Conservation (phyloP, 805 yeast species). For the Candida hispaniensis region DNA sequence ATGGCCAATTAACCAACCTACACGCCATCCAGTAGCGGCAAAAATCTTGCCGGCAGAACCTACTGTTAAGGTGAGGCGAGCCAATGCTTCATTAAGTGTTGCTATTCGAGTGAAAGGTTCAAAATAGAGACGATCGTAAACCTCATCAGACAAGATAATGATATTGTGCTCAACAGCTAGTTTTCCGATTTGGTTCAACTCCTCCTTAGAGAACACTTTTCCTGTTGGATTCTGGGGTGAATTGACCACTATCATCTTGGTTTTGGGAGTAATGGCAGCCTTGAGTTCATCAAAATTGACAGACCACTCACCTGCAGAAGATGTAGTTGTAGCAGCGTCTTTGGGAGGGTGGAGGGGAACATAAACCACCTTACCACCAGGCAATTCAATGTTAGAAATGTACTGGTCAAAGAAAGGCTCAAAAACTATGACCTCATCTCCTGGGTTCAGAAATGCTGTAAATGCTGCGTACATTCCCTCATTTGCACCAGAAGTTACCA, state of each 20-base stretch:
- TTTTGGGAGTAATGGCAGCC: conserved; percentile 56
- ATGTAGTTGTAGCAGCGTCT: conserved; percentile 50
- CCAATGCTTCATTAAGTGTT: conserved; percentile 66
- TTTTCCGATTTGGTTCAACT: conserved; percentile 63
- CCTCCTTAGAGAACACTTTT: conserved; percentile 69
- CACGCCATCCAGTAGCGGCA: conserved; percentile 99
- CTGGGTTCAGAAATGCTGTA: conserved; percentile 72
- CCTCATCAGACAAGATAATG: conserved; percentile 83
- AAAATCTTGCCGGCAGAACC: conserved; percentile 97
- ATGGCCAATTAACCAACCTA: conserved; percentile 91
- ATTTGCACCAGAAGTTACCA: conserved; percentile 92
- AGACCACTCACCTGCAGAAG: conserved; percentile 78
- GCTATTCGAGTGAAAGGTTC: conserved; percentile 74
- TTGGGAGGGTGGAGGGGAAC: conserved; percentile 79
- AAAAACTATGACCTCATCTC: conserved; percentile 92
- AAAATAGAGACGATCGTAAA: conserved; percentile 82
- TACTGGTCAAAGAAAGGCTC: conserved; percentile 98
- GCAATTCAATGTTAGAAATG: conserved; percentile 83
- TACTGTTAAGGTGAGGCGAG: conserved; percentile 70
- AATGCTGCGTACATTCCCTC: conserved; percentile 84
- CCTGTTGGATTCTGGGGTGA: conserved; percentile 97
- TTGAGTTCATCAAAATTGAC: conserved; percentile 71
- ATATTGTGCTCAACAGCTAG: conserved; percentile 79
- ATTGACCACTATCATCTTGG: conserved; percentile 80
- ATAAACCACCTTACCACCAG: conserved; percentile 85